Evolutionary conservation across 345 rosid species (phyloP).

Genomic region (Firmiana major): DNA sequence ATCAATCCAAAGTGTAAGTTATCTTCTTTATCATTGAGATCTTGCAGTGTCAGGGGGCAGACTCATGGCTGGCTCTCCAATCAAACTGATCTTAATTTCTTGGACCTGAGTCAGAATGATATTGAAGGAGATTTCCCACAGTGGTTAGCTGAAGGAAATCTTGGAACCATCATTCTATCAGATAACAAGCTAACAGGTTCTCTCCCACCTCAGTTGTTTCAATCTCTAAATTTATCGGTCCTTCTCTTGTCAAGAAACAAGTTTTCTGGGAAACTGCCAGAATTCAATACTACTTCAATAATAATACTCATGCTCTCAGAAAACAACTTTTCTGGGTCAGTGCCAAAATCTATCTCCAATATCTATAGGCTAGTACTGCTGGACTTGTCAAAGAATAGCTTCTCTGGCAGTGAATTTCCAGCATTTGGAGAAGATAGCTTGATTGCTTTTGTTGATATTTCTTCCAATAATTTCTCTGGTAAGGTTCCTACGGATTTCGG

Average conservation of each 20-base stretch:
- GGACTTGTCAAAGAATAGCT: constrained; percentile 30
- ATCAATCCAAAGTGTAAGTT: constrained; percentile 11
- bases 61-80: constrained; percentile 19
- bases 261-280: constrained; percentile 20
- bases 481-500: constrained; percentile 25
- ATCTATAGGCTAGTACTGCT: constrained; percentile 9
- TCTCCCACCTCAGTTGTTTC: constrained; percentile 25
- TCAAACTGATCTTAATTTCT: constrained; percentile 17
- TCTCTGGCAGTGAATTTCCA: constrained; percentile 33
- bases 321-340: constrained; percentile 33
- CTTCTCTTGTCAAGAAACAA: constrained; percentile 21
- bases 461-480: constrained; percentile 30
- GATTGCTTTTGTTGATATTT: neutral
- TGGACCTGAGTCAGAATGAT: constrained; percentile 28
- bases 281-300: neutral
- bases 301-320: constrained; percentile 20
- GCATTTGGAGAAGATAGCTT: neutral
- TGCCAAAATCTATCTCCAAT: constrained; percentile 29
- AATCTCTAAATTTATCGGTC: constrained; percentile 11
- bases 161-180: constrained; percentile 11
- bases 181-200: constrained; percentile 26
- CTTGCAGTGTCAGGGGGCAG: constrained; percentile 3
- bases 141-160: constrained; percentile 18
- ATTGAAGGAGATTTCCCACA: constrained; percentile 18
- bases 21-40: constrained; percentile 8